Conservation (phyloP, 2,329 filamentous ascomycete species). For the Stachybotrys elegans region DNA sequence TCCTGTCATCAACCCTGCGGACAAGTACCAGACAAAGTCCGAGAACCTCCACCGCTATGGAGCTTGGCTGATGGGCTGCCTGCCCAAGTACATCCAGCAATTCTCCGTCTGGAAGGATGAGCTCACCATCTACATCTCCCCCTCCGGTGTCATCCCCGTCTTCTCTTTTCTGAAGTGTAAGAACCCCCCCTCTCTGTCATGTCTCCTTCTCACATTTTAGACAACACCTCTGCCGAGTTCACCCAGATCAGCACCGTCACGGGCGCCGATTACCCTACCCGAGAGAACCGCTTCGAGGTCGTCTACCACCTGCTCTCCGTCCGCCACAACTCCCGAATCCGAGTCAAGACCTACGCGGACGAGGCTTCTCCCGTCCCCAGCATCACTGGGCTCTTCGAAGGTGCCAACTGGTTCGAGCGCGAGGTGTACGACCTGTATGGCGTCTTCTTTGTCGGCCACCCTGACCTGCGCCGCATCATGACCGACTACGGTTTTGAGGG, state of each 20-base stretch:
- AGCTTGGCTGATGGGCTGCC: constrained; percentile 90
- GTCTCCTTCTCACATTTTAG: too few relatives aligned
- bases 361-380: constrained; percentile 92
- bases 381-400: constrained; percentile 80
- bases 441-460: constrained; percentile 93
- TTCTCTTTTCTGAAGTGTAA: constrained; percentile 86
- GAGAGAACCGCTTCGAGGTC: constrained; percentile 93
- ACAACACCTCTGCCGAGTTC: constrained; percentile 96
- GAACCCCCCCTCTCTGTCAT: too few relatives aligned
- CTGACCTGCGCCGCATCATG: constrained; percentile 95
- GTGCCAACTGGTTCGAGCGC: constrained; percentile 97
- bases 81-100: constrained; percentile 98
- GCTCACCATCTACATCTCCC: constrained; percentile 87
- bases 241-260: constrained; percentile 92
- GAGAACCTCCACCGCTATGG: constrained; percentile 91
- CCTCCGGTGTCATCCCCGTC: constrained; percentile 81
- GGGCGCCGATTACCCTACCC: constrained; percentile 90
- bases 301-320: constrained; percentile 97
- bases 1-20: constrained; percentile 82
- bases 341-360: constrained; percentile 98
- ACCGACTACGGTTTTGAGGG: constrained; percentile 99
- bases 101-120: constrained; percentile 99
- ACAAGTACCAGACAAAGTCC: constrained; percentile 85
- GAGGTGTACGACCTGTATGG: constrained; percentile 98
- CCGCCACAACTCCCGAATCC: constrained; percentile 91